Evolutionary conservation across 75 land plant genomes (phyloP), one percentile per base, ranked within the genome.

Genomic region (Gnetum montanum): DNA sequence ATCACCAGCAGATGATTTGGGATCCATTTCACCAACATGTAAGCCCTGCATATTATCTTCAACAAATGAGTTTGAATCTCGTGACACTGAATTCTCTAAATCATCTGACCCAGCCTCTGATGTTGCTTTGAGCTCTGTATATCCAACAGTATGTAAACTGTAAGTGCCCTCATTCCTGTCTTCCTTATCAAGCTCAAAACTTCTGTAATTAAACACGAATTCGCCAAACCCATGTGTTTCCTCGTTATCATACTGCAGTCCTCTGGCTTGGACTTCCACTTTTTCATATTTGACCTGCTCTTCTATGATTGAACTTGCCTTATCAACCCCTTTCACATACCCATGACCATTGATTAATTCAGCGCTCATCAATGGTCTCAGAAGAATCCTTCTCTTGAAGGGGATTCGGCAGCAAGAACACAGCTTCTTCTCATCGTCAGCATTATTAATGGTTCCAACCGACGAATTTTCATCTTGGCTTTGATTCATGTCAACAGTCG

Each of bases 131-230:
- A 83, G 64, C 54, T 83, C 83, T n/a, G 51, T 34, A 34, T 80
- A 84, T 35, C 55, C 80, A 46, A 84, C 38, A 76, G 71, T 72
- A 44, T n/a, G n/a, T n/a, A n/a, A n/a, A n/a, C n/a, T n/a, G n/a
- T 67, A 31, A 48, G 68, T 20, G 22, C 45, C 63, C 54, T 74
- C 74, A n/a, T n/a, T n/a, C 37, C 24, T 18, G 22, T 27, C 20
- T 53, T 4, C 55, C 7, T 31, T 30, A 34, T 53, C 24, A 29
- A 20, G 23, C 36, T 6, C 31, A 15, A 2, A 53, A 7, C 37
- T 16, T 22, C 30, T 31, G 55, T 13, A 22, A 11, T 53, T 34
- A 31, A n/a, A n/a, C n/a, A n/a, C n/a, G n/a, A n/a, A n/a, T n/a
- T n/a, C n/a, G n/a, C n/a, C n/a, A n/a, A 55, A 13, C 29, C 19